A percentile compares a stretch with the other conserved stretches of the same genome.
phyloP scores from a whole-genome alignment of 257 asterid genomes.

The Cordia subcordata region DNA sequence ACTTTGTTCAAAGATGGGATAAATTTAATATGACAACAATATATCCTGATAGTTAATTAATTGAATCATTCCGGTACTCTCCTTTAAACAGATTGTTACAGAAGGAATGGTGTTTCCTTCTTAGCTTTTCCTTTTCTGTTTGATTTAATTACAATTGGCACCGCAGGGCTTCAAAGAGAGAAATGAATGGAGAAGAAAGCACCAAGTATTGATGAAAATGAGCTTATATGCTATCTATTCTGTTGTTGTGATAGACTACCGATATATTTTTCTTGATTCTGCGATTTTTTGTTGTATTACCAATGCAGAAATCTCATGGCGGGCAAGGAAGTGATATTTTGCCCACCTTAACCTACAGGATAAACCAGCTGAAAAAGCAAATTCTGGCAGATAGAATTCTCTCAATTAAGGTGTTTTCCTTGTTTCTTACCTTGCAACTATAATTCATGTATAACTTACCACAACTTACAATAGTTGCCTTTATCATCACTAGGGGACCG shows the following conservation, averaged over 20 bases:
- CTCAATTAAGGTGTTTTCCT: conserved; percentile 44
- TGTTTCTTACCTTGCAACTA: conserved; percentile 5
- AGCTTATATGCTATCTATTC: not conserved
- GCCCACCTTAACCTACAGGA: conserved; percentile 31
- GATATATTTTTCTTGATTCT: not conserved
- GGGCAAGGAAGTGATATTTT: conserved; percentile 38
- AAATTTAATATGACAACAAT: too few relatives aligned
- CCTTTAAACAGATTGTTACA: not conserved
- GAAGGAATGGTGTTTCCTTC: not conserved
- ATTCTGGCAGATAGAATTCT: conserved; percentile 55
- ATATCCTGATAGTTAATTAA: too few relatives aligned
- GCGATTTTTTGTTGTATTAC: conserved; percentile 8
- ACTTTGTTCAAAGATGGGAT: too few relatives aligned
- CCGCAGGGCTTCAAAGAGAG: too few relatives aligned
- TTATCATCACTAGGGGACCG: not conserved
- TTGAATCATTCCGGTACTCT: too few relatives aligned
- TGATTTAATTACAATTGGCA: too few relatives aligned
- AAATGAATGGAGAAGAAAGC: too few relatives aligned
- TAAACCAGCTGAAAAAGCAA: conserved; percentile 56
- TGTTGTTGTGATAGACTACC: not conserved
- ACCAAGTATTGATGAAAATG: not conserved
- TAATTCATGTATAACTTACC: not conserved
- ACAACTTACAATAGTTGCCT: not conserved
- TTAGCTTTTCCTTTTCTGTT: too few relatives aligned
- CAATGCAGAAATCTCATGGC: conserved; percentile 34